Evolutionary conservation across 805 yeast species (phyloP).

Genomic region (Starmerella geochares): DNA sequence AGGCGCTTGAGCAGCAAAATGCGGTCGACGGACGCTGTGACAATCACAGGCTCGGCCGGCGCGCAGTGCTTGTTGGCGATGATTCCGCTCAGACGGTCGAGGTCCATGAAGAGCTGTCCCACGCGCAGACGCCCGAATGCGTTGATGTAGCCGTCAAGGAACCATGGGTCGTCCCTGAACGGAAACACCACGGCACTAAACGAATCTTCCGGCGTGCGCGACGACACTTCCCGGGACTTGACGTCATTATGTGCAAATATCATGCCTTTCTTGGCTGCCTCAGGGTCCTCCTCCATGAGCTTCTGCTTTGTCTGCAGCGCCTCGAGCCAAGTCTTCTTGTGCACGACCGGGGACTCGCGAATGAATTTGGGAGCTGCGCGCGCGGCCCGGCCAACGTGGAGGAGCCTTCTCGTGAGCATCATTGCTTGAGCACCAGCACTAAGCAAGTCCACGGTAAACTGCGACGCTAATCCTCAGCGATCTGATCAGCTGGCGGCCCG

Average conservation of each 20-base stretch:
- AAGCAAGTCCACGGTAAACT: too few species aligned
- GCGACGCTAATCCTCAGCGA: too few species aligned
- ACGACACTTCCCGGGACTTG: conserved; percentile 56
- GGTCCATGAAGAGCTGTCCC: conserved; percentile 88
- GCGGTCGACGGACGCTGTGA: conserved; percentile 89
- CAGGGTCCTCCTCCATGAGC: conserved; percentile 53
- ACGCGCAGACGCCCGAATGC: conserved; percentile 85
- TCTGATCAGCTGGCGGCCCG: too few species aligned
- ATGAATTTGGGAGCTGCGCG: conserved; percentile 11
- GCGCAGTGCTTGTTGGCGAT: conserved; percentile 85
- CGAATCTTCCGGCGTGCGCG: conserved; percentile 68
- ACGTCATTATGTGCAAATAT: conserved; percentile 55
- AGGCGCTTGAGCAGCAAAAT: conserved; percentile 77
- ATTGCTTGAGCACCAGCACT: background rate
- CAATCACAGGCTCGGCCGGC: conserved; percentile 94
- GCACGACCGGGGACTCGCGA: conserved; percentile 33
- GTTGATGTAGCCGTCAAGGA: conserved; percentile 78
- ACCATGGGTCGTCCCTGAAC: conserved; percentile 70
- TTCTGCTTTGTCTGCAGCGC: conserved; percentile 66
- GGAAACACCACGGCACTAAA: conserved; percentile 46
- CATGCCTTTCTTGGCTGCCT: conserved; percentile 22
- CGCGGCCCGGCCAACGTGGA: conserved; percentile 5
- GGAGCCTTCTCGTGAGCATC: background rate
- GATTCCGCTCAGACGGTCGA: conserved; percentile 88
- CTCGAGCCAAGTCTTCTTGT: conserved; percentile 70